Percentiles rank a stretch among this genome's conserved stretches.
phyloP scores from a whole-genome alignment of 2,329 filamentous ascomycete species.

The Metarhizium robertsii region DNA sequence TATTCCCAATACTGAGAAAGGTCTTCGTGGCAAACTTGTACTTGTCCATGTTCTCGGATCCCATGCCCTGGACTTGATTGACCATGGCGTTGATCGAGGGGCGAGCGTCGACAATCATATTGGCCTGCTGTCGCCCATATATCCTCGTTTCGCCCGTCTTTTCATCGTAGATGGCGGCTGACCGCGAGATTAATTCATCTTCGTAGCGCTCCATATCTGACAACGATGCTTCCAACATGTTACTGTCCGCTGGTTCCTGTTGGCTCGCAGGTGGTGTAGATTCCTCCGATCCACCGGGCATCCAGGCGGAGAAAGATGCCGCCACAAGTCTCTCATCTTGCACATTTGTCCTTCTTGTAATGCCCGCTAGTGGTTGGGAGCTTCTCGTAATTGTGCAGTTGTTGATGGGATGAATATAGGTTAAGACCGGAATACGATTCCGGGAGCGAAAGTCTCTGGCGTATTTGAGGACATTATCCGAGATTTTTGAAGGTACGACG shows the following conservation, averaged over 20 bases:
- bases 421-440: conserved; percentile 77
- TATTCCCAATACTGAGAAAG: conserved; percentile 95
- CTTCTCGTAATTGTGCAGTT: conserved; percentile 95
- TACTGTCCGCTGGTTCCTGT: conserved; percentile 32
- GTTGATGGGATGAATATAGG: conserved; percentile 93
- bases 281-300: conserved; percentile 23
- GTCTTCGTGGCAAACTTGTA: conserved; percentile 88
- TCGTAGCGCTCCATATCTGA: conserved; percentile 57
- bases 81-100: conserved; percentile 90
- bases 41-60: conserved; percentile 96
- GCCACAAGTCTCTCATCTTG: conserved; percentile 92
- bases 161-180: conserved; percentile 38
- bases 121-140: conserved; percentile 87
- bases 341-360: conserved; percentile 80
- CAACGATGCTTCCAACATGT: conserved; percentile 36
- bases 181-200: conserved; percentile 50
- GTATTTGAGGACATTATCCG: conserved; percentile 95
- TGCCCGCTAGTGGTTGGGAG: conserved; percentile 82
- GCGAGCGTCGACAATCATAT: conserved; percentile 90
- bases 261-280: conserved; percentile 34
- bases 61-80: conserved; percentile 87
- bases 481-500: conserved; percentile 79
- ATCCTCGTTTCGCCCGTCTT: conserved; percentile 55
- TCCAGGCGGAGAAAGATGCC: conserved; percentile 63
- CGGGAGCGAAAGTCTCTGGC: conserved; percentile 83